phyloP scores from a whole-genome alignment of 179 eudicot genomes.

The Spinacia oleracea region DNA sequence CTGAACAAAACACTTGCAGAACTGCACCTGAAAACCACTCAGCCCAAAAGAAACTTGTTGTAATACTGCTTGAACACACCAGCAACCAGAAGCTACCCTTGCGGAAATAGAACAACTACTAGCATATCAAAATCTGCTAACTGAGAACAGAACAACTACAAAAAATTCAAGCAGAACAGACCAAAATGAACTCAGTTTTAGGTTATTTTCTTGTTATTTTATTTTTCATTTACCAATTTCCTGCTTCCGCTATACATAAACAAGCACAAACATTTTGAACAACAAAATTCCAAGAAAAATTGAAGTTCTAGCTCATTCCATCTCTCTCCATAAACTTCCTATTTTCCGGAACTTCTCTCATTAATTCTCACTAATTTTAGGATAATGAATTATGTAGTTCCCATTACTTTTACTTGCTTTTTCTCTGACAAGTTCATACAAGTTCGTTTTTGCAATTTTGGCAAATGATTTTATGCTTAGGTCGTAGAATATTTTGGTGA shows the following conservation, averaged over 20 bases:
- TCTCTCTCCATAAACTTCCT: constrained; percentile 24
- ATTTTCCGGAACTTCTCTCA: background rate
- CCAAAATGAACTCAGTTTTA: too few relatives aligned
- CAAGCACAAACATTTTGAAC: background rate
- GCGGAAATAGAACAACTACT: too few relatives aligned
- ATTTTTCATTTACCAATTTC: background rate
- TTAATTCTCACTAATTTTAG: background rate
- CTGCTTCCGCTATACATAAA: background rate
- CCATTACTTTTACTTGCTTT: background rate
- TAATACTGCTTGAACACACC: too few relatives aligned
- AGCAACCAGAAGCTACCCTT: too few relatives aligned
- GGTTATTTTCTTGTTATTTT: too few relatives aligned
- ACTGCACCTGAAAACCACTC: too few relatives aligned
- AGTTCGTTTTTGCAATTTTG: background rate
- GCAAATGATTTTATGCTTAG: background rate
- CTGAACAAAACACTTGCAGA: too few relatives aligned
- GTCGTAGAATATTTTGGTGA: background rate
- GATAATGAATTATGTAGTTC: background rate
- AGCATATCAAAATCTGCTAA: too few relatives aligned
- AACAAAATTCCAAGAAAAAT: background rate
- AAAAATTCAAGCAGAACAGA: too few relatives aligned
- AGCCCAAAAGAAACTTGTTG: too few relatives aligned
- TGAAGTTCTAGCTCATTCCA: background rate
- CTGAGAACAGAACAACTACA: too few relatives aligned
- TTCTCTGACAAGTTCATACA: background rate